Conservation (phyloP, 2,329 filamentous ascomycete species). For the Paecilomyces formosus region DNA sequence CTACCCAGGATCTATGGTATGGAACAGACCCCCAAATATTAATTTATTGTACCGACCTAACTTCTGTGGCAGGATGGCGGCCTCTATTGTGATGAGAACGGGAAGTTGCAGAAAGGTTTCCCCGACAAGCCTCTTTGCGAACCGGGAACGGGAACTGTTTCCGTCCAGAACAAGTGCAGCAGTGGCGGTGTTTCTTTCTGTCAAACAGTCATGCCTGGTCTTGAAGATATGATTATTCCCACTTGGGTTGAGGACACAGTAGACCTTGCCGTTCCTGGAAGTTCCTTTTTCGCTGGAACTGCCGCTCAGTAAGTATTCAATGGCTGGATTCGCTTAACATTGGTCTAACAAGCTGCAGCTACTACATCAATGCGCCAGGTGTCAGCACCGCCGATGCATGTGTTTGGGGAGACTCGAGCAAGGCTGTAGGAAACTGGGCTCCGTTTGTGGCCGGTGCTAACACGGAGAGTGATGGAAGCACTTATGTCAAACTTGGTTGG, state of each 20-base stretch:
- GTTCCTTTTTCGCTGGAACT: constrained; percentile 63
- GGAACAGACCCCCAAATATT: background rate
- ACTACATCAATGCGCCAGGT: constrained; percentile 72
- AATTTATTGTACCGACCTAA: constrained; percentile 1
- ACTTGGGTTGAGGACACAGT: constrained; percentile 54
- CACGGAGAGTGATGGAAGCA: constrained; percentile 55
- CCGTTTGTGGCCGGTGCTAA: constrained; percentile 73
- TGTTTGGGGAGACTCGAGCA: constrained; percentile 58
- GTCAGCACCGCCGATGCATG: constrained; percentile 54
- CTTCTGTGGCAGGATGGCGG: constrained; percentile 56
- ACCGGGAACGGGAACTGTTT: constrained; percentile 57
- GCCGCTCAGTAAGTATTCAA: constrained; percentile 73
- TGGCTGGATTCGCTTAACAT: constrained; percentile 38
- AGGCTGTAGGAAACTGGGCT: constrained; percentile 65
- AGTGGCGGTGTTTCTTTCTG: constrained; percentile 61
- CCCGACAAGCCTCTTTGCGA: constrained; percentile 61
- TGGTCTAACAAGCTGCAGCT: constrained; percentile 38
- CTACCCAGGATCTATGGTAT: constrained; percentile 65
- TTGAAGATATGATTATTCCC: constrained; percentile 76
- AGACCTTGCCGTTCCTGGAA: constrained; percentile 63
- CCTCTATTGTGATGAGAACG: constrained; percentile 61
- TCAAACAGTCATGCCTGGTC: constrained; percentile 70
- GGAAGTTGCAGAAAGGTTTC: constrained; percentile 63
- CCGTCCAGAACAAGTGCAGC: constrained; percentile 59
- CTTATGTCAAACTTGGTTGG: constrained; percentile 68